phyloP scores from a whole-genome alignment of 2,329 filamentous ascomycete species.

The Claviceps arundinis region DNA sequence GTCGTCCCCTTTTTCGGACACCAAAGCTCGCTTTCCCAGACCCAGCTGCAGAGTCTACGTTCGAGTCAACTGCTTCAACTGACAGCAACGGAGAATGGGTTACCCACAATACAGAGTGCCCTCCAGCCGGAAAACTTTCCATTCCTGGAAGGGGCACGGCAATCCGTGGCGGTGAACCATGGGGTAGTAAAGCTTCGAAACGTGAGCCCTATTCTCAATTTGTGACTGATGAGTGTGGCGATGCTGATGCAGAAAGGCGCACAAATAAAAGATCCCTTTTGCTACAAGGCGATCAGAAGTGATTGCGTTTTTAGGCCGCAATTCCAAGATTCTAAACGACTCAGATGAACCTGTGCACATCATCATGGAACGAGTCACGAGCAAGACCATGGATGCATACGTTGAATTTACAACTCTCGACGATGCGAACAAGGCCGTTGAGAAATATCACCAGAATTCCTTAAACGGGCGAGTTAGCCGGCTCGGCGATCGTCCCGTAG shows the following conservation, averaged over 20 bases:
- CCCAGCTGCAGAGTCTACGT: not conserved
- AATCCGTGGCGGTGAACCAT: constrained; percentile 16
- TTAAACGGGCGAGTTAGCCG: constrained; percentile 29
- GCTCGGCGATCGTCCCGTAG: constrained; percentile 44
- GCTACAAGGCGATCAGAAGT: constrained; percentile 38
- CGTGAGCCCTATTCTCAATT: constrained; percentile 21
- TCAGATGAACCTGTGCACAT: constrained; percentile 45
- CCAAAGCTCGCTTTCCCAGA: not conserved
- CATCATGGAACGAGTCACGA: constrained; percentile 49
- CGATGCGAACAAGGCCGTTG: constrained; percentile 40
- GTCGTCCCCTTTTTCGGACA: not conserved
- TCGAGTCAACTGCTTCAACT: constrained; percentile 26
- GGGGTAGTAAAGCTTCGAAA: constrained; percentile 39
- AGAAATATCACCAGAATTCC: constrained; percentile 29
- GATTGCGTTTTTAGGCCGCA: constrained; percentile 45
- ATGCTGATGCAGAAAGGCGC: not conserved
- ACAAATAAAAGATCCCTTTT: constrained; percentile 37
- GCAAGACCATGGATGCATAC: constrained; percentile 49
- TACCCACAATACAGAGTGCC: constrained; percentile 22
- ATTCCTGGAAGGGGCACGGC: constrained; percentile 27
- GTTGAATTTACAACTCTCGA: constrained; percentile 41
- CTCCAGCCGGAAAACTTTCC: constrained; percentile 30
- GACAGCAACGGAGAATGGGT: constrained; percentile 18
- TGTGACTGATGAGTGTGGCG: no score
- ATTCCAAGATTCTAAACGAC: constrained; percentile 41